Percentiles rank a stretch among this genome's conserved stretches.
These are phyloP conservation scores for Penicillium oxalicum DNA, from an alignment of 2,329 filamentous ascomycete species.

Conservation along the genomic window DNA sequence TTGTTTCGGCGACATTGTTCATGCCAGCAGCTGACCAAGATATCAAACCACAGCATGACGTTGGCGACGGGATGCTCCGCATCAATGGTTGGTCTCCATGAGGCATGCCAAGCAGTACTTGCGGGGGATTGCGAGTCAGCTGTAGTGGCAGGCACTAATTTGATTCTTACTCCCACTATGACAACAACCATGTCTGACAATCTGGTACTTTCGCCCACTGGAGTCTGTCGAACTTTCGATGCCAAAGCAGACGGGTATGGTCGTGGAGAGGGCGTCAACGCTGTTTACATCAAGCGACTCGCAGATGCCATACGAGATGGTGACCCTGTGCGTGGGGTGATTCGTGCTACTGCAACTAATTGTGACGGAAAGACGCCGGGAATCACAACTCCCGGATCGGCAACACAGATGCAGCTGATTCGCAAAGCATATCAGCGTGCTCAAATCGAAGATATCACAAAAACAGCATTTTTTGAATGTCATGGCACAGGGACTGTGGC, in stretches of 20 bases:
- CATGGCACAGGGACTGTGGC: slow-evolving; percentile 13
- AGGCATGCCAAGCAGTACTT: slow-evolving; percentile 22
- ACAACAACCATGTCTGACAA: slow-evolving; percentile 14
- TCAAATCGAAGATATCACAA: slow-evolving; percentile 2
- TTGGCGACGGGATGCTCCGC: slow-evolving; percentile 40
- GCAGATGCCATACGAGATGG: slow-evolving; percentile 43
- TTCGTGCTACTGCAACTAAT: slow-evolving; percentile 27
- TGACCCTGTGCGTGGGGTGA: slow-evolving; percentile 27
- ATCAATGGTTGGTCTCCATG: slow-evolving; percentile 31
- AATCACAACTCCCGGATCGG: slow-evolving; percentile 10
- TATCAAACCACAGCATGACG: slow-evolving; percentile 18
- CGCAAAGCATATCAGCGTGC: slow-evolving; percentile 3
- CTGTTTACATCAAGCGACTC: slow-evolving; percentile 44
- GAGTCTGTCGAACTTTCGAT: slow-evolving; percentile 45
- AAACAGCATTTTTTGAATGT: slow-evolving; percentile 12
- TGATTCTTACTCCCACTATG: slow-evolving; percentile 27
- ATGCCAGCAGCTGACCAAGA: not conserved
- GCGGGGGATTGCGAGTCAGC: slow-evolving; percentile 19
- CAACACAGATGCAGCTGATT: not conserved
- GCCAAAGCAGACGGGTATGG: slow-evolving; percentile 47
- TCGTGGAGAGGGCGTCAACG: slow-evolving; percentile 44
- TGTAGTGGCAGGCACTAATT: slow-evolving; percentile 33
- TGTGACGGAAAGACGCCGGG: slow-evolving; percentile 23
- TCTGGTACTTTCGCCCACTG: slow-evolving; percentile 37
- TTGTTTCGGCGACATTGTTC: too few species aligned